phyloP scores from a whole-genome alignment of 768 basidiomycete genomes.

The Naematelia aurantialba region DNA sequence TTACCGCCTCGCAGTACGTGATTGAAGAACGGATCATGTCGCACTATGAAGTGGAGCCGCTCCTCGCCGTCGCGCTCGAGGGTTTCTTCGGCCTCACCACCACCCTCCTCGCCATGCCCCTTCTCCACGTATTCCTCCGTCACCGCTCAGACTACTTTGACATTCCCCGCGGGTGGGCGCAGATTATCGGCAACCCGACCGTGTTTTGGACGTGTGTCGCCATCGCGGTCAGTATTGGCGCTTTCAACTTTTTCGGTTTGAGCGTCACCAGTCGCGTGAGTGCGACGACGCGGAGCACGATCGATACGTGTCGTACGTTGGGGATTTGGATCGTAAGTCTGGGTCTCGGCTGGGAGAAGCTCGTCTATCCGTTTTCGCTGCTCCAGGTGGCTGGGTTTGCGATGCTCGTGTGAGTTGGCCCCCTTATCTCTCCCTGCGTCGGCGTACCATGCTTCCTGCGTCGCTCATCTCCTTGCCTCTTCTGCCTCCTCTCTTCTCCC shows the following conservation, averaged over 20 bases:
- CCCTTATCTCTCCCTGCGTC: background rate
- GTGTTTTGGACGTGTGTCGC: slow-evolving; percentile 67
- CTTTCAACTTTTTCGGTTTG: slow-evolving; percentile 86
- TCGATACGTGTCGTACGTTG: slow-evolving; percentile 91
- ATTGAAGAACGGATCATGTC: slow-evolving; percentile 95
- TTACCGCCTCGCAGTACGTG: slow-evolving; percentile 56
- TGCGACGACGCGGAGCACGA: slow-evolving; percentile 78
- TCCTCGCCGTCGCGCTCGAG: slow-evolving; percentile 87
- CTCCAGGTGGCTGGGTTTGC: slow-evolving; percentile 80
- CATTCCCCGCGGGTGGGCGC: slow-evolving; percentile 79
- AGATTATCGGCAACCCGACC: slow-evolving; percentile 72
- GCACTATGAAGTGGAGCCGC: slow-evolving; percentile 76
- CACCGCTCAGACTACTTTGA: slow-evolving; percentile 63
- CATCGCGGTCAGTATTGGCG: slow-evolving; percentile 69
- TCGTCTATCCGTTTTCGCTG: slow-evolving; percentile 75
- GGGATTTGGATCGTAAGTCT: slow-evolving; percentile 89
- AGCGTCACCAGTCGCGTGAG: slow-evolving; percentile 90
- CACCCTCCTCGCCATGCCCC: slow-evolving; percentile 71
- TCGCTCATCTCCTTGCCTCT: no score
- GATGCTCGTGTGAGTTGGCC: slow-evolving; percentile 71
- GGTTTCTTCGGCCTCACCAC: slow-evolving; percentile 84
- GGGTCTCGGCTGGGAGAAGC: slow-evolving; percentile 81
- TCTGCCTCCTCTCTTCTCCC: no score
- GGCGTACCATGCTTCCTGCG: no score
- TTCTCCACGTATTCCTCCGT: slow-evolving; percentile 56